Base-by-base conservation (phyloP, 2,329 filamentous ascomycete genomes). In the Fusarium pilosicola region DNA sequence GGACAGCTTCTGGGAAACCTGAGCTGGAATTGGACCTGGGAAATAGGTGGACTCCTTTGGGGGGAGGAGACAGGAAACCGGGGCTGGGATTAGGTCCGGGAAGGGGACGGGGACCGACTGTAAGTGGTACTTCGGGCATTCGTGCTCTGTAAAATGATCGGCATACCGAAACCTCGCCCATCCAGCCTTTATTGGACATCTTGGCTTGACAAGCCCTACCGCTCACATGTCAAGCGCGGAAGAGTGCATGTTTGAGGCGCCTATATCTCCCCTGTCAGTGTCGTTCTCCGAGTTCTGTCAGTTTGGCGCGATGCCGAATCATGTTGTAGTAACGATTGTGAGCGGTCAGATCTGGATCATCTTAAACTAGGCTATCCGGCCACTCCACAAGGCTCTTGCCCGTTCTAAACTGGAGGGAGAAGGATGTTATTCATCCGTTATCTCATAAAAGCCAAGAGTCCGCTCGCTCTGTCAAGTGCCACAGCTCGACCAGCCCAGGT, bases 201-300 rank as follows among this genome's bases (percentile, higher is more conserved):
- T 71, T 76, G 56, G 56, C 54, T 68, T 76, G 56, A 63, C 55
- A 72, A 73, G 68, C 68, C 74, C 74, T 77, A 77, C 75, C 52
- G 66, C 76, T 77, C 76, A 78, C 76, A 77, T 77, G 76, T 78
- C 73, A 77, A 77, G 68, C 67, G 69, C 71, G 69, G 69, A 74
- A 70, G 60, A 70, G 61, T 70, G 66, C 71, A 76, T 74, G 51
- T 42, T 55, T 56, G 52, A 73, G 55, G 74, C 62, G 64, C 64
- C 70, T 73, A 76, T 60, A 74, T 58, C 32, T 62, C 67, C 65
- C 71, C 42, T 68, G 57, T 20, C 48, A 62, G 55, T 42, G 41
- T 42, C 42, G 18, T 52, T 57, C 38, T 45, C 58, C 51, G 51
- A 54, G 36, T 62, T 67, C 64, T 65, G 62, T 72, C 48, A 56